Base-by-base conservation (phyloP, 352 stramenopile species). In the Globisporangium nodosum region DNA sequence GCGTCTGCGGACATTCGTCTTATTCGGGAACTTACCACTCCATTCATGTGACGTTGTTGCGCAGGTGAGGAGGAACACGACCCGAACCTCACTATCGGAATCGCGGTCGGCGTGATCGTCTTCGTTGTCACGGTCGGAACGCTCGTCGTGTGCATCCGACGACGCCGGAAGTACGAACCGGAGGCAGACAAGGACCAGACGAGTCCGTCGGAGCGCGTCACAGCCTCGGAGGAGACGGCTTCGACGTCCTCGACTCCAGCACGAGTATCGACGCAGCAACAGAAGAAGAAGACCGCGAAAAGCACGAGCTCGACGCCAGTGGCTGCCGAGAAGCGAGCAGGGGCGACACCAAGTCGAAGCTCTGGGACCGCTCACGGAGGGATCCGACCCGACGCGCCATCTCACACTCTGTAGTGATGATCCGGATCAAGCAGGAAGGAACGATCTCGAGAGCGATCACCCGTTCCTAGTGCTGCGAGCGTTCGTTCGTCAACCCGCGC, bases 81-180 rank as follows among this genome's bases (percentile, higher is more conserved):
- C 45, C 8, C 45, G 45, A 49, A 49, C 20, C 11, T 49, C 45
- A 49, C 45, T 20, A 49, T 49, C 20, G 45, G 45, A 11, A 49
- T 49, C 45, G 45, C 45, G 4, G 45, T 49, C 45, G 45, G 45
- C 45, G 45, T 49, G 5, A 7, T 49, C 45, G 45, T 49, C 45
- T 49, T 49, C 45, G 45, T 49, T 20, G n/a, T 49, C 45, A 49
- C 21, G 3, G 1, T 49, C 20, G 45, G 45, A 13, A 49, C 45
- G 45, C 45, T 49, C 20, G 45, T 33, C 45, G 45, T 49, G 45
- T 49, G 45, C 45, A 31, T 12, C 20, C 45, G 45, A 27, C 9
- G 20, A 6, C 45, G 45, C 7, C 21, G 45, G n/a, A 27, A 49
- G 45, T 49, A 49, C 45, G 45, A 49, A 7, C n/a, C 45, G 20